Base-by-base conservation (phyloP, 805 yeast species). In the Saccharomyces jurei region DNA sequence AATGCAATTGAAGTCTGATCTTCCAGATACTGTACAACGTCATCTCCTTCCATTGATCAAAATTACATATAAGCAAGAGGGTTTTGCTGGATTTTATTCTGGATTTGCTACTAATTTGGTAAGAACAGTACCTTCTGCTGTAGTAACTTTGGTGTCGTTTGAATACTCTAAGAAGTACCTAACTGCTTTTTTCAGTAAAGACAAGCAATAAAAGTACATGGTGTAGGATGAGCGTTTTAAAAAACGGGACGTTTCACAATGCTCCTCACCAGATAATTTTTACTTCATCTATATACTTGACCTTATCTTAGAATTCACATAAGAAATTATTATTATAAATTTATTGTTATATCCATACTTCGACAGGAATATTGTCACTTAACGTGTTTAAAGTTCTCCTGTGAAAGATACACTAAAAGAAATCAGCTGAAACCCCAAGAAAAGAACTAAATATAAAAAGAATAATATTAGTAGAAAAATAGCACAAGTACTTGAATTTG, bases 61-160 rank as follows among this genome's bases (percentile, higher is more conserved):
- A 47, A 60, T 51, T 28, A 72, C 63, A 8, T 71, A 49, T 80
- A 77, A 64, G 59, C 65, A 55, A 52, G 97, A 91, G 66, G 97
- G 97, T 2, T 58, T 85, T 52, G 69, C 76, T 41, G 97, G 94
- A 2, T 92, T 89, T 67, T 94, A 94, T 66, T 84, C 94, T 1
- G 99, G 99, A 0, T 87, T 91, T 63, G 77, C 83, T 0, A 84
- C 95, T 22, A 94, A 94, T 66, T 73, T 94, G 64, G 81, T 89
- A 30, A 76, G 99, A 62, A 94, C 99, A 0, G 89, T 92, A 0
- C 99, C 99, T 3, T 91, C 97, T 1, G 82, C 90, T 61, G 97
- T 97, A 0, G 89, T 92, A n/a, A 94, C 99, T 2, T 76, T 94
- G 61, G 90, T 92, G 9, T 87, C 96, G 29, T 94, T 88, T 70